phyloP scores from a whole-genome alignment of 768 basidiomycete species.

The Amanita jacksonii region DNA sequence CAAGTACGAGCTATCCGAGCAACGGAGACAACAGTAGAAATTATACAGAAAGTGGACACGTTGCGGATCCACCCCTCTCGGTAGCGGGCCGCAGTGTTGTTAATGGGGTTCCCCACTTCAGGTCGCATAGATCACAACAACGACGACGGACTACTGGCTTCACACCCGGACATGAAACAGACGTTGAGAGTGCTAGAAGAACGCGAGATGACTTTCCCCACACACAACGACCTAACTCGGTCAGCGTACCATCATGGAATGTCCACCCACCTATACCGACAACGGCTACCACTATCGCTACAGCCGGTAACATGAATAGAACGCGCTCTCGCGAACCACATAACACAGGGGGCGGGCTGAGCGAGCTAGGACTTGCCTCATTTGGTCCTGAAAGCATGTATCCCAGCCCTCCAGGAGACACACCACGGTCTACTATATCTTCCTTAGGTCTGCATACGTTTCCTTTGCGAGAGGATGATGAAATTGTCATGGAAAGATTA shows the following conservation, averaged over 20 bases:
- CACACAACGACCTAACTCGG: not conserved
- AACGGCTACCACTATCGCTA: slow-evolving; percentile 3
- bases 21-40: slow-evolving; percentile 1
- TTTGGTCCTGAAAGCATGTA: slow-evolving; percentile 8
- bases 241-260: slow-evolving; percentile 6
- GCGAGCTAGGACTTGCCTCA: not conserved
- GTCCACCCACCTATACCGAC: slow-evolving; percentile 1
- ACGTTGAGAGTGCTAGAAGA: slow-evolving; percentile 7
- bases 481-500: slow-evolving; percentile 5
- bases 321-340: not conserved
- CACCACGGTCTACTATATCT: slow-evolving; percentile 4
- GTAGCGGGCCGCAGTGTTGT: not conserved
- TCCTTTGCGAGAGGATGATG: slow-evolving; percentile 7
- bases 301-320: not conserved
- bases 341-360: not conserved
- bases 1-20: not conserved
- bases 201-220: not conserved
- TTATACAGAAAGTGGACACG: not conserved
- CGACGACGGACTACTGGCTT: not conserved
- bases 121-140: not conserved
- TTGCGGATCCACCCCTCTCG: not conserved
- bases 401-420: slow-evolving; percentile 2
- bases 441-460: slow-evolving; percentile 2
- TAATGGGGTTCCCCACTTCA: not conserved
- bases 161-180: slow-evolving; percentile 8